Conservation (phyloP, 768 basidiomycete genomes). For the Lactarius quietus region DNA sequence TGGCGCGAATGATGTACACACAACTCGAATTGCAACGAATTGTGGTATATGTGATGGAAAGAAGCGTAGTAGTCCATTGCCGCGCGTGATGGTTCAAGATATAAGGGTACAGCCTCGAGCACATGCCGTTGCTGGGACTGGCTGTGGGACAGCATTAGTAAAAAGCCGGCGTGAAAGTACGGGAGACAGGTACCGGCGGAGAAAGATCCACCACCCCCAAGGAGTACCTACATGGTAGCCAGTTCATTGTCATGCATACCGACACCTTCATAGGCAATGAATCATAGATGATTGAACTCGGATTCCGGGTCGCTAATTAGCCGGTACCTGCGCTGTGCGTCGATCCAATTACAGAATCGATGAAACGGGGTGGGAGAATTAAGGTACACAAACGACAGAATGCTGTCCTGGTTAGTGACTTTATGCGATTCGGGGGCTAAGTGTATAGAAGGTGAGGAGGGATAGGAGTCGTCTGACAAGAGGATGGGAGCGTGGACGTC, state of each 20-base stretch:
- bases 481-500: slow-evolving; percentile 31
- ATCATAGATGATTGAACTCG: slow-evolving; percentile 93
- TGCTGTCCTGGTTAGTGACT: no score
- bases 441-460: slow-evolving; percentile 64
- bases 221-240: slow-evolving; percentile 88
- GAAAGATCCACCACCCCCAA: slow-evolving; percentile 96
- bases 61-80: slow-evolving; percentile 93
- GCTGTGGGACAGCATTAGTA: slow-evolving; percentile 41
- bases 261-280: slow-evolving; percentile 87
- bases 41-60: slow-evolving; percentile 97
- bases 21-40: slow-evolving; percentile 90
- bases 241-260: slow-evolving; percentile 88
- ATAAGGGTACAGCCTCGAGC: slow-evolving; percentile 91
- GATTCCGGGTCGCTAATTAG: slow-evolving; percentile 57
- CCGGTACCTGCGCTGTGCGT: slow-evolving; percentile 79
- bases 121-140: slow-evolving; percentile 97
- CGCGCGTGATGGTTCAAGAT: slow-evolving; percentile 92
- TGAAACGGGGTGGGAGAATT: no score
- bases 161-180: background rate
- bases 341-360: slow-evolving; percentile 30
- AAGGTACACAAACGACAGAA: no score
- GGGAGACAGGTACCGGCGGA: slow-evolving; percentile 63
- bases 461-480: slow-evolving; percentile 31
- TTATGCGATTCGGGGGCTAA: no score
- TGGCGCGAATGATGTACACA: no score